These are phyloP conservation scores for Alternaria sp. DNA, from an alignment of 2,329 filamentous ascomycete genomes.

Conservation along the genomic window DNA sequence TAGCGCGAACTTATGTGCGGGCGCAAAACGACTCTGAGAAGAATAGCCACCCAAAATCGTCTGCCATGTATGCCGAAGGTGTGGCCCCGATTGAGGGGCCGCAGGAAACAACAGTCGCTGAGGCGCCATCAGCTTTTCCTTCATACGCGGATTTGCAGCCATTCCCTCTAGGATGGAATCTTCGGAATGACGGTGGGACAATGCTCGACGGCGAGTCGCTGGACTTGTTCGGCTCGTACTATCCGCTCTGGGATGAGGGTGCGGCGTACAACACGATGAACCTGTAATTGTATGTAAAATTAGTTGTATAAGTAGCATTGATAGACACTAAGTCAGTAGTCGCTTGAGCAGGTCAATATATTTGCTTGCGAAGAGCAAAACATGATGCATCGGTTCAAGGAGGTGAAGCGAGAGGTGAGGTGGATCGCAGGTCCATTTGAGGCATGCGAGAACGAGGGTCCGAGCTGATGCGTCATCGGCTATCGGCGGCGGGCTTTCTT, in stretches of 20 bases:
- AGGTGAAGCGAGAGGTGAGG: neutral
- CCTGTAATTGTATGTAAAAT: neutral
- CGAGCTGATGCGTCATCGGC: constrained; percentile 33
- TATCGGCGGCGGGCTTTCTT: constrained; percentile 22
- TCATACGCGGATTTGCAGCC: neutral
- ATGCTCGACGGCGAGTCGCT: neutral
- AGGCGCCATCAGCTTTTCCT: neutral
- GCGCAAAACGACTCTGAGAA: neutral
- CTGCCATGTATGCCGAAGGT: neutral
- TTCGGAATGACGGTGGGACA: neutral
- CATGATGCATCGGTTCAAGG: neutral
- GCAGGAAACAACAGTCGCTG: neutral
- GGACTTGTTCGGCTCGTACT: neutral
- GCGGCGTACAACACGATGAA: neutral
- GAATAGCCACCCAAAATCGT: neutral
- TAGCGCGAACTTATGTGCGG: neutral
- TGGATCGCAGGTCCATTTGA: constrained; percentile 1
- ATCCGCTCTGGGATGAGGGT: neutral
- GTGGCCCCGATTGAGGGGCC: neutral
- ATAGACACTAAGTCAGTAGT: neutral
- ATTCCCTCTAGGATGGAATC: neutral
- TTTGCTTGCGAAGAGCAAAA: neutral
- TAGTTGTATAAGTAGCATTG: neutral
- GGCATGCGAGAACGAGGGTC: neutral
- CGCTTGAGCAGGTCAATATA: too few species aligned